These are phyloP conservation scores for Pontederia crassipes DNA, from an alignment of 176 grass and related monocot genomes.

Conservation along the genomic window DNA sequence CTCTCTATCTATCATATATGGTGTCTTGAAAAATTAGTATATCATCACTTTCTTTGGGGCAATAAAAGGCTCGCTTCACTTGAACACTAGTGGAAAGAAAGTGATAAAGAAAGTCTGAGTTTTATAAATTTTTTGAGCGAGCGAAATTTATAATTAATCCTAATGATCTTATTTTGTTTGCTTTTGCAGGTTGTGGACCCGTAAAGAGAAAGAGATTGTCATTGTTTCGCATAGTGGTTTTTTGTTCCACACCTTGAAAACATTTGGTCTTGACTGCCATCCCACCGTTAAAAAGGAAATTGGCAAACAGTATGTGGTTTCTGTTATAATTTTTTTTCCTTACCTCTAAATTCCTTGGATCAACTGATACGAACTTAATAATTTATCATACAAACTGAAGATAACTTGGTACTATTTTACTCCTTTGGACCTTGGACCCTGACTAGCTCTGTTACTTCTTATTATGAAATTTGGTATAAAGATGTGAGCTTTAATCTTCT, in stretches of 20 bases:
- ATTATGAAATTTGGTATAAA: no score
- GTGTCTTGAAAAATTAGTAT: no score
- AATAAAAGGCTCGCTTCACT: no score
- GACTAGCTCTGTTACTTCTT: no score
- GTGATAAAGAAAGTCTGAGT: neutral
- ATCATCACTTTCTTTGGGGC: no score
- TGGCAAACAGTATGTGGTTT: slow-evolving; percentile 42
- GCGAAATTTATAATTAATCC: neutral
- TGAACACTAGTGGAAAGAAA: neutral
- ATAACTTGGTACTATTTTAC: no score
- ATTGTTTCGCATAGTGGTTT: slow-evolving; percentile 73
- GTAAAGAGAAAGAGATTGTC: slow-evolving; percentile 81
- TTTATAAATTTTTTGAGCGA: neutral
- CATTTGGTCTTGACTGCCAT: slow-evolving; percentile 59
- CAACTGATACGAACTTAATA: no score
- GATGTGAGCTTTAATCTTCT: no score
- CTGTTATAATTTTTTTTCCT: neutral
- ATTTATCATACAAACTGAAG: no score
- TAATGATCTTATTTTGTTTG: neutral
- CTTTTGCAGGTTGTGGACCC: slow-evolving; percentile 83
- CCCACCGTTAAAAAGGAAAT: slow-evolving; percentile 44
- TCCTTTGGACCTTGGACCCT: no score
- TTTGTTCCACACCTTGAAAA: slow-evolving; percentile 52
- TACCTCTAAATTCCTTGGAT: neutral
- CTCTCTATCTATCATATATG: no score